Conservation (phyloP, 2,329 filamentous ascomycete species). For the Ophiobolus disseminans region DNA sequence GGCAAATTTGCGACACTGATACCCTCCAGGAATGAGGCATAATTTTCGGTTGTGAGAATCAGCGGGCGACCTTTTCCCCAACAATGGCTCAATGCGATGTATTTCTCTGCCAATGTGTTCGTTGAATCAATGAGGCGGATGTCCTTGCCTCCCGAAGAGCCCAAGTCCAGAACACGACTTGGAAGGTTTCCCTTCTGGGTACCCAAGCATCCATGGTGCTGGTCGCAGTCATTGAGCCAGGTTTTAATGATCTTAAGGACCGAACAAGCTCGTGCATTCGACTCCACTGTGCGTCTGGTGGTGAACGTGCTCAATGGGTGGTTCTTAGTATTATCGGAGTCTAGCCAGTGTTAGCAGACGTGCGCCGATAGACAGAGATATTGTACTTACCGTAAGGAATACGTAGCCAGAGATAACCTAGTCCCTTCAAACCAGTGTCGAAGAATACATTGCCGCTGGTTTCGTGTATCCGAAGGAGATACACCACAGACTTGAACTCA, state of each 20-base stretch:
- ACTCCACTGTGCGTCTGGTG: no score
- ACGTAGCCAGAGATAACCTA: no score
- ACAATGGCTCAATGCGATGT: not conserved
- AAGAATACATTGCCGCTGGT: no score
- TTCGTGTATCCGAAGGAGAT: no score
- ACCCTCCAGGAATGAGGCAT: not conserved
- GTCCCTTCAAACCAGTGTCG: no score
- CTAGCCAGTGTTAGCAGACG: no score
- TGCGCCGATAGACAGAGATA: no score
- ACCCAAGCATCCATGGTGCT: not conserved
- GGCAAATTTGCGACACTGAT: not conserved
- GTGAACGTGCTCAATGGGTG: no score
- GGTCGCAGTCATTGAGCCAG: not conserved
- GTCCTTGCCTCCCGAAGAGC: not conserved
- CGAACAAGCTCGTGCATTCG: no score
- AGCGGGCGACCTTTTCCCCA: not conserved
- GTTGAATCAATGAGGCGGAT: not conserved
- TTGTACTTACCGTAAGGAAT: no score
- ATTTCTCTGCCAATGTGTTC: not conserved
- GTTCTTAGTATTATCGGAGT: no score
- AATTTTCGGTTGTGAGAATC: not conserved
- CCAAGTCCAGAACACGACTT: not conserved
- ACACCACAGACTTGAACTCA: no score
- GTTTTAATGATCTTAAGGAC: not conserved
- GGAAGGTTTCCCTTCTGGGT: not conserved